Conservation (phyloP, 768 basidiomycete genomes). For the Tricholoma flavovirens region DNA sequence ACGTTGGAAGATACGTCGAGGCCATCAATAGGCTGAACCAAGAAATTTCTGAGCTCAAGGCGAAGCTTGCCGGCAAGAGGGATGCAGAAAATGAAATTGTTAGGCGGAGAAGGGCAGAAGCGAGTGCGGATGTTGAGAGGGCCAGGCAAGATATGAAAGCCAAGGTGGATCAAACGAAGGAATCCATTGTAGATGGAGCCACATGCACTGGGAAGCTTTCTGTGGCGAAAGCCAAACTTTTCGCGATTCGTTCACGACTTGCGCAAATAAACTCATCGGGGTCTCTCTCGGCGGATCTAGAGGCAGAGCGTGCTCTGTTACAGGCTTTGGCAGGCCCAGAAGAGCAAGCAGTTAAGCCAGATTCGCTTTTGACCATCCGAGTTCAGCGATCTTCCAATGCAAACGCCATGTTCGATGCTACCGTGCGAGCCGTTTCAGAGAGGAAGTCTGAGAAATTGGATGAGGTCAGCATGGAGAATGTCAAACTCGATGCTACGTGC, state of each 20-base stretch:
- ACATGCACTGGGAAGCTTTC: constrained; percentile 63
- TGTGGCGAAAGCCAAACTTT: constrained; percentile 65
- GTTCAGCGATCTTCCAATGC: constrained; percentile 70
- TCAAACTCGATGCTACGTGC: constrained; percentile 64
- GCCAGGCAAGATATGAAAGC: constrained; percentile 66
- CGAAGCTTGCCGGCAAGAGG: constrained; percentile 71
- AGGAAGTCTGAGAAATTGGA: constrained; percentile 75
- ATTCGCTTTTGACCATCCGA: constrained; percentile 52
- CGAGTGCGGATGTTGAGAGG: constrained; percentile 65
- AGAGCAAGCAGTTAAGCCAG: constrained; percentile 56
- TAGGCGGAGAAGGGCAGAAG: constrained; percentile 66
- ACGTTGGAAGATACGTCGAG: constrained; percentile 93
- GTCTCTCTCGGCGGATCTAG: constrained; percentile 49
- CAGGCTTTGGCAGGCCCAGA: constrained; percentile 63
- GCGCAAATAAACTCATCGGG: constrained; percentile 45
- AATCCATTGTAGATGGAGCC: constrained; percentile 72
- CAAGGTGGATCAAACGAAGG: constrained; percentile 66
- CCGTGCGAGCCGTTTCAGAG: constrained; percentile 77
- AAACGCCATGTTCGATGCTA: constrained; percentile 78
- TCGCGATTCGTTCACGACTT: constrained; percentile 56
- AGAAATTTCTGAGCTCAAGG: constrained; percentile 82
- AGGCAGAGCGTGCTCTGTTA: constrained; percentile 68
- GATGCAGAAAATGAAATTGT: constrained; percentile 55
- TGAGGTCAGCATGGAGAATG: constrained; percentile 58
- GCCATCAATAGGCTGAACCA: constrained; percentile 85